Conservation (phyloP, 108 stramenopile species). For the Skeletonema marinoi region DNA sequence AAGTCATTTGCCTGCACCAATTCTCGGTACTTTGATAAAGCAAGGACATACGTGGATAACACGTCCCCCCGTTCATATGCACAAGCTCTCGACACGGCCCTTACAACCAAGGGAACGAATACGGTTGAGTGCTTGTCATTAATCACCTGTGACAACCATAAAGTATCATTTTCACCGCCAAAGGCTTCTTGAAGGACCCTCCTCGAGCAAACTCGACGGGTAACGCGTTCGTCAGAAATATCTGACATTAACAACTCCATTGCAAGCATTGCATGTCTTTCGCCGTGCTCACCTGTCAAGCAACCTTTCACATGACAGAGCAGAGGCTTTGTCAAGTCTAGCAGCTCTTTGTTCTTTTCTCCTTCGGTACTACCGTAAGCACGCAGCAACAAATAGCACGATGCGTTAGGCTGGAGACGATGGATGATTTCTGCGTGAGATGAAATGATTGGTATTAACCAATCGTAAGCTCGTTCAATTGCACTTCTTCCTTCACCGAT, state of each 20-base stretch:
- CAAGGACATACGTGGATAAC: constrained; percentile 51
- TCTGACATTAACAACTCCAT: constrained; percentile 69
- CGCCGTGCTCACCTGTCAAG: constrained; percentile 64
- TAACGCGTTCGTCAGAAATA: constrained; percentile 60
- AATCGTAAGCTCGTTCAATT: constrained; percentile 84
- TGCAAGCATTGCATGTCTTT: constrained; percentile 53
- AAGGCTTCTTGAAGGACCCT: constrained; percentile 71
- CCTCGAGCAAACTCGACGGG: constrained; percentile 70
- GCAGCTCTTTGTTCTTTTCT: constrained; percentile 58
- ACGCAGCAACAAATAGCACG: constrained; percentile 70
- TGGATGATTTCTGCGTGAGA: constrained; percentile 58
- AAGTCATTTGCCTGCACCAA: constrained; percentile 43
- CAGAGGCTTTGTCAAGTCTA: constrained; percentile 63
- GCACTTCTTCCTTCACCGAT: constrained; percentile 68
- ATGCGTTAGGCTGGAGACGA: constrained; percentile 71
- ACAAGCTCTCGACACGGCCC: constrained; percentile 54
- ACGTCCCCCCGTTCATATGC: constrained; percentile 65
- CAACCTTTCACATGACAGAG: constrained; percentile 67
- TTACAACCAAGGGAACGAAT: constrained; percentile 49
- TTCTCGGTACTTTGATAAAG: constrained; percentile 41
- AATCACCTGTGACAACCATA: constrained; percentile 55
- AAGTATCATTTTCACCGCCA: constrained; percentile 18
- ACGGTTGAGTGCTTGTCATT: constrained; percentile 36
- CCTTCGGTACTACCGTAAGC: constrained; percentile 72
- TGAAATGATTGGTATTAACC: constrained; percentile 82